Base-by-base conservation (phyloP, 192 early-diverging fungal genomes). In the Mortierella alpina region DNA sequence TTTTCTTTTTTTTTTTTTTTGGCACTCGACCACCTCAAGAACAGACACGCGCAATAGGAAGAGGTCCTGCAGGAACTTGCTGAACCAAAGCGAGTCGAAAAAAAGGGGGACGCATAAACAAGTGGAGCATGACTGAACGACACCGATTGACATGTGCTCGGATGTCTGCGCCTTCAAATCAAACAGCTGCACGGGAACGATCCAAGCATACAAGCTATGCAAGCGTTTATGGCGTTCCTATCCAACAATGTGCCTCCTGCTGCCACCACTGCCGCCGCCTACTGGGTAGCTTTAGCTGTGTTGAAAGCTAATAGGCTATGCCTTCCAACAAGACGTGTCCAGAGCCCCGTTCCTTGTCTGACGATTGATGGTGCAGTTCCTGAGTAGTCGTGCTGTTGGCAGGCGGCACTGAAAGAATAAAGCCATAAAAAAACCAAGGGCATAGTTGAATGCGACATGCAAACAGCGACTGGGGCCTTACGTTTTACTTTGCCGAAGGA, bases 401-500 rank as follows among this genome's bases (percentile, higher is more conserved):
- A 31, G 31, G 31, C 31, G 31, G 31, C 3, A 3, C 31, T 31
- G 31, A 46, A 61, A 61, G 46, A 61, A 61, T 46, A 46, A 46
- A 46, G 20, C 15, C 2, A 44, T 13, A 41, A 13, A 61, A 13
- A 61, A 44, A 1, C 0, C 40, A 61, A 59, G 23, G 57, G 4
- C 41, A 47, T 44, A 17, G 42, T 44, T 60, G 5, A 48, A 13
- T 18, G 65, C 4, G 23, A 56, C 17, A 61, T 15, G 18, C n/a
- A n/a, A n/a, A n/a, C n/a, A n/a, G n/a, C 73, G 4, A 9, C 18
- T 56, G 6, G 44, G 55, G 9, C 12, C 87, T 85, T 92, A 98
- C 97, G 88, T 85, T 98, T 99, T 50, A 99, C 98, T 89, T 99
- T 99, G 59, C 96, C 98, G 88, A 99, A 99, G 9, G 95, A 96